Evolutionary conservation across 108 stramenopile genomes (phyloP), one percentile per base, ranked within the genome.

Genomic region (Stephanodiscus triporus): DNA sequence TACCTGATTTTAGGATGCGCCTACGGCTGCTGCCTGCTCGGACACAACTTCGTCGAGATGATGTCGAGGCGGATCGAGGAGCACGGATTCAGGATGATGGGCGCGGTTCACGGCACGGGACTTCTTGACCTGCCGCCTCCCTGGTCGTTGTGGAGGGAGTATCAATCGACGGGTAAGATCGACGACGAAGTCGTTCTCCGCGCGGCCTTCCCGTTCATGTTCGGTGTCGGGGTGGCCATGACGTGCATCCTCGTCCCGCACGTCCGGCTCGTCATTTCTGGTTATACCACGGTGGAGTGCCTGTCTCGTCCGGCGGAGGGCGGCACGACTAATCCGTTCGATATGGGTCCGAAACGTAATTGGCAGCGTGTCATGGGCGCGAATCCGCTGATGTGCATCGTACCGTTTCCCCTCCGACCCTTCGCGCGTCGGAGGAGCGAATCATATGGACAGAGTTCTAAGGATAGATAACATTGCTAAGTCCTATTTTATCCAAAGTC

Each of bases 121-220:
- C 57, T 93, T 6, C 62, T 94, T 29, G 78, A 90, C 75, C 68
- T 91, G 23, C 89, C 93, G 1, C 72, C 79, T 4, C 85, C 85
- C 24, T 72, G 71, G 65, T 42, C 51, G 24, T 22, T 93, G 10
- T 68, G 74, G 59, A 14, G 43, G 43, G 37, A 71, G 13, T 82
- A 82, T 63, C 58, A 47, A 38, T 30, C 17, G 13, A 76, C 43
- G 48, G 82, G 82, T 27, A 36, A n/a, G 27, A 64, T 83, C 48
- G 74, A 83, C 48, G 65, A 63, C 1, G 75, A 83, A 37, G 63
- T 80, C 53, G 74, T 83, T 2, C 50, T 82, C 9, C 36, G 82
- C 20, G 75, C 68, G 7, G 63, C 69, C 1, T 80, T 83, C 55
- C 82, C 82, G 22, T 53, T 83, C 30, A 59, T 83, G 75, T 43